Conservation (phyloP, 371 early-diverging fungal genomes). For the Cokeromyces recurvatus region DNA sequence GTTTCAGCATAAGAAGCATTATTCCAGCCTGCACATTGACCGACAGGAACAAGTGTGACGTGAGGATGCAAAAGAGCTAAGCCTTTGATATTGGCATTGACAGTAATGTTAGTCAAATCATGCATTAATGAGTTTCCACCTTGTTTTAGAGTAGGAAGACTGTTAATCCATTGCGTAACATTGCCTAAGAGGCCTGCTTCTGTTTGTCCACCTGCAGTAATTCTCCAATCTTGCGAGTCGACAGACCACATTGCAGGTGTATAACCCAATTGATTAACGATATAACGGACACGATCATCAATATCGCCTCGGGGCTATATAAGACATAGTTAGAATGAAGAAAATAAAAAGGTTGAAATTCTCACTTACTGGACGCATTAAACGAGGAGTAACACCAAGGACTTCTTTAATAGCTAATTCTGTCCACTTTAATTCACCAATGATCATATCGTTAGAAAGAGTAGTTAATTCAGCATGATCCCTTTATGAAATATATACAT, state of each 20-base stretch:
- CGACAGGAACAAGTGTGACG: constrained; percentile 37
- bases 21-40: constrained; percentile 28
- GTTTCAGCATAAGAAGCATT: constrained; percentile 35
- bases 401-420: constrained; percentile 53
- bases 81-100: constrained; percentile 57
- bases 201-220: constrained; percentile 22
- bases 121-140: constrained; percentile 58
- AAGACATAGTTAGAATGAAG: not conserved
- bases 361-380: constrained; percentile 51
- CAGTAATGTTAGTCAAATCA: constrained; percentile 49
- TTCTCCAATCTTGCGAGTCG: constrained; percentile 47
- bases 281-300: constrained; percentile 49
- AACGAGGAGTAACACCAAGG: constrained; percentile 55
- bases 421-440: constrained; percentile 60
- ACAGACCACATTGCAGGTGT: constrained; percentile 45
- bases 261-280: constrained; percentile 38
- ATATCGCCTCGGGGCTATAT: constrained; percentile 46
- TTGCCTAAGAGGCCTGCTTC: constrained; percentile 34
- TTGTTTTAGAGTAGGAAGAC: constrained; percentile 26
- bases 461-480: constrained; percentile 59
- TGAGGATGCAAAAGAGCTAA: constrained; percentile 40
- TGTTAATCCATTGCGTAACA: constrained; percentile 44
- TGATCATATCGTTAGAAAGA: constrained; percentile 50
- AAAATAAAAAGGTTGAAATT: not conserved
- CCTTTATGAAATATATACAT: constrained; percentile 29